Base-by-base conservation (phyloP, 345 rosid species). In the Murraya paniculata region DNA sequence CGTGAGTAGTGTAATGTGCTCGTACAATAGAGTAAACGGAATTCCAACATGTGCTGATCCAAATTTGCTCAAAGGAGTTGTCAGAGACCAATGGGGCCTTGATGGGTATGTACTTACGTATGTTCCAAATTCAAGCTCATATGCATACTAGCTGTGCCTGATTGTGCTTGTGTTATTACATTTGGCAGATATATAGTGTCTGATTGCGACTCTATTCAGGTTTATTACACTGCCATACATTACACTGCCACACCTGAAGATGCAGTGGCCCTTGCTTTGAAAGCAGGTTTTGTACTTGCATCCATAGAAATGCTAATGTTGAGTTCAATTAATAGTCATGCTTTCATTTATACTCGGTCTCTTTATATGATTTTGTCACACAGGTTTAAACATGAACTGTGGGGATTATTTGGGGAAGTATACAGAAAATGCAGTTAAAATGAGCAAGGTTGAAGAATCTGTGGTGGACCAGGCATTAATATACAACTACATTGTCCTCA, bases 151-250 rank as follows among this genome's bases (percentile, higher is more conserved):
- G 7, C 35, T 71, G 64, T 28, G 48, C 41, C 64, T 41, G 27
- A 62, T 7, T 65, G 68, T 45, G 61, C 57, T 55, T 38, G 7
- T 72, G 24, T 21, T 22, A 21, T 6, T 68, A 61, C 48, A 57
- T 58, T 71, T 35, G 68, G 48, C 85, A 90, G 91, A 70, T 87
- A 88, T 59, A 81, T 90, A 9, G 74, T 86, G 25, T 88, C 88
- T 0, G 98, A 91, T 73, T 91, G 94, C 33, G 97, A 93, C 84
- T 91, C 98, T 6, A 73, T 92, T 14, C 59, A 77, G 71, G 85
- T 82, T 53, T 81, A 86, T 73, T 81, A 80, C 76, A 66, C 83
- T 53, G 13, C 11, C 10, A 78, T 79, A 36, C 81, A 77, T 61
- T 80, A 86, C 68, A 84, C 87, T 56, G 83, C 85, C 53, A 81